These are phyloP conservation scores for Lactarius sp. DNA, from an alignment of 768 basidiomycete genomes.

Conservation along the genomic window DNA sequence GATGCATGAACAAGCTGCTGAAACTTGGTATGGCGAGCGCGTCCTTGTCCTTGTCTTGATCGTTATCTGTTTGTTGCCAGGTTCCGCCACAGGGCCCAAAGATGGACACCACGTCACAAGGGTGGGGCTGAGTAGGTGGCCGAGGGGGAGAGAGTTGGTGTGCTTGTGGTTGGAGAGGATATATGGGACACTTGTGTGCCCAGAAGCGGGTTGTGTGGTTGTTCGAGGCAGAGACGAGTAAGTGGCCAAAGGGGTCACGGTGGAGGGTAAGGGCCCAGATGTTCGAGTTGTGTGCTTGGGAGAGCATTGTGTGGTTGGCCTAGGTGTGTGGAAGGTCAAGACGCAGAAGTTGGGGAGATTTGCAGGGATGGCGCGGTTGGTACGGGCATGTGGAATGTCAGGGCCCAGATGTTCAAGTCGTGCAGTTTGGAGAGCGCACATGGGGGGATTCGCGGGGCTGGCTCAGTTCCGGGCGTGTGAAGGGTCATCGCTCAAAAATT, in stretches of 20 bases:
- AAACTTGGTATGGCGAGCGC: constrained; percentile 74
- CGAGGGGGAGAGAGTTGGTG: no score
- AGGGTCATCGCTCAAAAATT: no score
- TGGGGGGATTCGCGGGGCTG: constrained; percentile 40
- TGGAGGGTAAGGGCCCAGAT: constrained; percentile 95
- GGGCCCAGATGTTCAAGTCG: no score
- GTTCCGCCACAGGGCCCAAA: constrained; percentile 70
- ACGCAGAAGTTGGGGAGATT: no score
- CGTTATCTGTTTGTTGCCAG: constrained; percentile 44
- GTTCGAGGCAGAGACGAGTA: constrained; percentile 91
- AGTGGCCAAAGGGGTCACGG: constrained; percentile 93
- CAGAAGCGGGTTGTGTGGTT: constrained; percentile 99
- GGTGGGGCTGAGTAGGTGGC: no score
- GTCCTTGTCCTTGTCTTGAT: constrained; percentile 55
- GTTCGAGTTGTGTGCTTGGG: constrained; percentile 97
- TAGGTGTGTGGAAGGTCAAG: no score
- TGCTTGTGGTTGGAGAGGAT: no score
- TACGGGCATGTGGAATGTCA: no score
- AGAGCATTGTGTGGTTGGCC: constrained; percentile 82
- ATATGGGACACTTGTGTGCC: constrained; percentile 86
- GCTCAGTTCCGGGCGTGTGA: background rate
- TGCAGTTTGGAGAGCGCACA: no score
- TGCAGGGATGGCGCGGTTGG: no score
- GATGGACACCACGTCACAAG: constrained; percentile 71
- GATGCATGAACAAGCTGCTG: no score